Evolutionary conservation across 1,284 basidiomycete genomes (phyloP).

Genomic region (Gymnopus androsaceus): DNA sequence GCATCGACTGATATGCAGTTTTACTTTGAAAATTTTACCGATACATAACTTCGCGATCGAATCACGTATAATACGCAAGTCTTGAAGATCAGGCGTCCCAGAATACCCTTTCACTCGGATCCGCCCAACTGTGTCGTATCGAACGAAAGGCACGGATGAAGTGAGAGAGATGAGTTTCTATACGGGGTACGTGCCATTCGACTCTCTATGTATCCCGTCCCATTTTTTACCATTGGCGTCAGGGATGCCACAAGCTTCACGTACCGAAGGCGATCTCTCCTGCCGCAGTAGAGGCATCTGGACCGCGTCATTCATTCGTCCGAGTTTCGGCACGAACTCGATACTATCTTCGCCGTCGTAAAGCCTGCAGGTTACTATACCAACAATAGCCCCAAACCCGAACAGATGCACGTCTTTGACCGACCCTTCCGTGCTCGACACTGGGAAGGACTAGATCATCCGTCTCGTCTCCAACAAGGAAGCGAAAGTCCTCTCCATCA

Average conservation of each 20-base stretch:
- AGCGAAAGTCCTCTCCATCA: too few species aligned
- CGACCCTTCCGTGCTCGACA: background rate
- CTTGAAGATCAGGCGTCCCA: slow-evolving; percentile 39
- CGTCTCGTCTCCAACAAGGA: too few species aligned
- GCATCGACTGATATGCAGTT: slow-evolving; percentile 50
- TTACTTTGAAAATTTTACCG: slow-evolving; percentile 55
- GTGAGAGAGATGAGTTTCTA: slow-evolving; percentile 28
- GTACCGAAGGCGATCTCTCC: slow-evolving; percentile 42
- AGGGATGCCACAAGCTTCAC: slow-evolving; percentile 57
- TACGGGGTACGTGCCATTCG: slow-evolving; percentile 44
- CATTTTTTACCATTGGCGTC: background rate
- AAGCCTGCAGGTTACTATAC: slow-evolving; percentile 14
- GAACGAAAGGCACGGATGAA: slow-evolving; percentile 33
- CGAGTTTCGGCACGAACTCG: slow-evolving; percentile 41
- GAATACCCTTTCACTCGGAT: slow-evolving; percentile 18
- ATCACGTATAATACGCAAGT: slow-evolving; percentile 51
- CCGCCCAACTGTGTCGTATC: slow-evolving; percentile 34
- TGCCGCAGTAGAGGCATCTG: slow-evolving; percentile 32
- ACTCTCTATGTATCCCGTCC: background rate
- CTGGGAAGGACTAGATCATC: too few species aligned
- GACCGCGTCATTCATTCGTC: slow-evolving; percentile 55
- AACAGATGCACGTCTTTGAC: too few species aligned
- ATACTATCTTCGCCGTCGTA: slow-evolving; percentile 39
- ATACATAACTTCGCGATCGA: slow-evolving; percentile 44
- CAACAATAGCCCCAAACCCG: background rate